Conservation (phyloP, 2,329 filamentous ascomycete species). For the Gnomoniopsis smithogilvyi region DNA sequence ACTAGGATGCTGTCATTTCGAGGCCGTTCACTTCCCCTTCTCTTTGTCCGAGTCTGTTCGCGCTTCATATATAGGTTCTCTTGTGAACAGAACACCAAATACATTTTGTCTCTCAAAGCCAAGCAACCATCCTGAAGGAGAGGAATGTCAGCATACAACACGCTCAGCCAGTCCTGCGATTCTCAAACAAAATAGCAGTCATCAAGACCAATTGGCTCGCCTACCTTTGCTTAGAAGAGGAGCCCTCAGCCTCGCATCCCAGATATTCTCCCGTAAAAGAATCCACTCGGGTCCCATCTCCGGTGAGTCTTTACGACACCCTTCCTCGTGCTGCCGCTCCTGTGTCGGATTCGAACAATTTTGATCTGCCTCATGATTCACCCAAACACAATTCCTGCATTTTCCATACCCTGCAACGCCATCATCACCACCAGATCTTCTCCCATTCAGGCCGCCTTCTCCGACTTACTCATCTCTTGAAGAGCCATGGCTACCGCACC, state of each 20-base stretch:
- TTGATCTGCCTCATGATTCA: conserved; percentile 1
- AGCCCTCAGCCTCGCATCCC: neutral
- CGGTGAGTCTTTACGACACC: conserved; percentile 3
- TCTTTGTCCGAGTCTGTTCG: neutral
- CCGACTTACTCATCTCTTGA: conserved; percentile 13
- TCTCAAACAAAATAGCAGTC: neutral
- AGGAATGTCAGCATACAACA: neutral
- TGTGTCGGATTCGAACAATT: conserved; percentile 2
- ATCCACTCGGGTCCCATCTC: conserved; percentile 9
- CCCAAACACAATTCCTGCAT: neutral
- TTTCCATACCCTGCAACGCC: neutral
- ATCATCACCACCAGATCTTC: neutral
- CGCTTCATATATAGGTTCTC: neutral
- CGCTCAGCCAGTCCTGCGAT: neutral
- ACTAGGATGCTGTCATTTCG: neutral
- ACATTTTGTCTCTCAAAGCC: neutral
- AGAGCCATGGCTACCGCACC: conserved; percentile 42
- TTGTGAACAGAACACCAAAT: neutral
- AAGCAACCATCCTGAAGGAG: neutral
- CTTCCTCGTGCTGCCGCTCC: neutral
- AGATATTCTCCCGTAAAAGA: conserved; percentile 11
- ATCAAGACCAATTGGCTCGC: neutral
- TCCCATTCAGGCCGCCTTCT: neutral
- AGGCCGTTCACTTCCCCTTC: neutral
- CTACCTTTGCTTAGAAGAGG: neutral